These are phyloP conservation scores for Epichloe aotearoae DNA, from an alignment of 2,329 filamentous ascomycete species.

Conservation along the genomic window DNA sequence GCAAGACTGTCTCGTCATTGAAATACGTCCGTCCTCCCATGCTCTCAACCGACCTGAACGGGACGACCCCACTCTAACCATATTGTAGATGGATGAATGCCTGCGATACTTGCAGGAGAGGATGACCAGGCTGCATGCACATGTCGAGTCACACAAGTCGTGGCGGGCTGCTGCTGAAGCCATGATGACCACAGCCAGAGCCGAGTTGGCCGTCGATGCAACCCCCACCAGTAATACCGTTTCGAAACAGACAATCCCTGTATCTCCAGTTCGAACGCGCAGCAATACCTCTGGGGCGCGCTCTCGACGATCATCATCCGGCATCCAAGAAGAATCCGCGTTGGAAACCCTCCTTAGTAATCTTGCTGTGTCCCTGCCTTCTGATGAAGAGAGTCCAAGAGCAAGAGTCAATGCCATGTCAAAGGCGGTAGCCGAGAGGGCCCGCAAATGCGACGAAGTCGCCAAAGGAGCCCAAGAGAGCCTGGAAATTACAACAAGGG, in stretches of 20 bases:
- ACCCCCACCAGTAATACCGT: conserved; percentile 10
- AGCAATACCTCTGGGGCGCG: conserved; percentile 13
- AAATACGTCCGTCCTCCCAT: conserved; percentile 29
- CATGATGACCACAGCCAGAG: conserved; percentile 28
- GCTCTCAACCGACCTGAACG: neutral
- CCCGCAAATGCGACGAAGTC: conserved; percentile 29
- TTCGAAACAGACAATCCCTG: conserved; percentile 12
- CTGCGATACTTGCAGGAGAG: conserved; percentile 37
- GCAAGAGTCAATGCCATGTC: conserved; percentile 19
- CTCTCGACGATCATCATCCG: conserved; percentile 23
- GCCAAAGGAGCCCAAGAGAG: conserved; percentile 32
- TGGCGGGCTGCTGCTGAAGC: conserved; percentile 27
- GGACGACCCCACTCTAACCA: conserved; percentile 10
- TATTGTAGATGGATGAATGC: conserved; percentile 34
- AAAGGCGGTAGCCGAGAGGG: conserved; percentile 26
- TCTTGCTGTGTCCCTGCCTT: conserved; percentile 30
- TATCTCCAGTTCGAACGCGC: conserved; percentile 22
- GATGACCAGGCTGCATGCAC: conserved; percentile 26
- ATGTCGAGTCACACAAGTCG: conserved; percentile 31
- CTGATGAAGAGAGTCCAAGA: conserved; percentile 13
- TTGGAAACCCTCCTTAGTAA: conserved; percentile 35
- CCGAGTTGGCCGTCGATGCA: conserved; percentile 25
- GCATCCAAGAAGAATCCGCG: conserved; percentile 24
- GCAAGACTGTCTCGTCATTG: conserved; percentile 32
- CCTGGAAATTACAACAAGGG: conserved; percentile 30